Evolutionary conservation across 768 basidiomycete species (phyloP), one percentile per base, ranked within the genome.

Genomic region (Termitomyces sp.): DNA sequence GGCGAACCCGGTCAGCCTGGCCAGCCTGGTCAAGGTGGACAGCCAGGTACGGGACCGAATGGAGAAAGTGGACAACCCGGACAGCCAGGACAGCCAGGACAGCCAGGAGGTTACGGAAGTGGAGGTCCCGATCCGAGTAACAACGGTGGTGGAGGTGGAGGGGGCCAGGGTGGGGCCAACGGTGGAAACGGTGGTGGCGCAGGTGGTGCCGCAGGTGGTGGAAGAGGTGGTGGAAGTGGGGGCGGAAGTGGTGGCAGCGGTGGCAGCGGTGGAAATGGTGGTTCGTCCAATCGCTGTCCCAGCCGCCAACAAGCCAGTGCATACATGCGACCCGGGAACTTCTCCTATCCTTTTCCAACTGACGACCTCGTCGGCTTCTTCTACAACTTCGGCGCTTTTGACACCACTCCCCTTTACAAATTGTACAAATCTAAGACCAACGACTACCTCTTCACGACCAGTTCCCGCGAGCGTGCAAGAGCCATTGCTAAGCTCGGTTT

Each of bases 381-480:
- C 43, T 59, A 54, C 48, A 14, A 36, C 10, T 59, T 18, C 30
- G 11, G 10, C 1, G 35, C 28, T 14, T 46, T 46, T 9, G 41
- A 45, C 30, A 59, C 58, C 13, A 26, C 24, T 26, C 49, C 56
- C 24, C 49, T 62, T 28, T 62, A 53, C 20, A 9, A 35, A 16
- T 41, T 59, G 8, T 59, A 52, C 52, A 56, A 59, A 28, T 2
- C 33, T 14, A 41, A 36, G 30, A 62, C 55, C 43, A 44, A 62
- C 45, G 61, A 62, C 38, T 62, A 44, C 32, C 56, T 62, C 22
- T 59, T 51, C 22, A 59, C 58, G n/a, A 62, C 61, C 5, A 54
- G 47, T 16, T 11, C 5, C 30, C 5, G 14, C 22, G 61, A 62
- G 49, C 61, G 61, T 1, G 51, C 50, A 26, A 40, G 43, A 8